These are phyloP conservation scores for Cutaneotrichosporon spelunceum DNA, from an alignment of 1,284 basidiomycete species.

Conservation along the genomic window DNA sequence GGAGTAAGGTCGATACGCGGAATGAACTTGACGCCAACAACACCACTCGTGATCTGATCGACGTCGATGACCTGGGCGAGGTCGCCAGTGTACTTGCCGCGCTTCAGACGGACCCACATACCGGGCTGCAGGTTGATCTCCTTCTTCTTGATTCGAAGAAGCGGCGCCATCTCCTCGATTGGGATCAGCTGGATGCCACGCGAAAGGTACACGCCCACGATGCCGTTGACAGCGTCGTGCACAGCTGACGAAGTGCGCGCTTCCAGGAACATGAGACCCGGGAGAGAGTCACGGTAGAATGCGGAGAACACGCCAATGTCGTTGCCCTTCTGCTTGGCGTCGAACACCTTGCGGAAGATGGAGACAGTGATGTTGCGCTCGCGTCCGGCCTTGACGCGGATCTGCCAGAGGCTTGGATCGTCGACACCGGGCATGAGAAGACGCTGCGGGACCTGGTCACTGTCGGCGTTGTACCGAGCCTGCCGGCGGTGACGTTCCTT, in stretches of 20 bases:
- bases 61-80: conserved; percentile 93
- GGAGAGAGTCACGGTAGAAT: conserved; percentile 91
- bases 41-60: conserved; percentile 73
- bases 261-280: conserved; percentile 94
- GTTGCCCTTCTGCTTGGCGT: conserved; percentile 53
- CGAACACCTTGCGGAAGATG: conserved; percentile 82
- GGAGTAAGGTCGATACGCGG: conserved; percentile 96
- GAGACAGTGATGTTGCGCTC: conserved; percentile 91
- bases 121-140: conserved; percentile 79
- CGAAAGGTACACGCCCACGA: conserved; percentile 81
- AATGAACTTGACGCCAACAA: conserved; percentile 84
- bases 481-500: conserved; percentile 73
- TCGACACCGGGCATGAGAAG: conserved; percentile 94
- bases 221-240: conserved; percentile 75
- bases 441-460: conserved; percentile 93
- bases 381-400: conserved; percentile 86
- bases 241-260: conserved; percentile 85
- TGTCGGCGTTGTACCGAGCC: conserved; percentile 76
- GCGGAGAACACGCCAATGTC: conserved; percentile 85
- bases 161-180: conserved; percentile 96
- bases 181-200: conserved; percentile 83
- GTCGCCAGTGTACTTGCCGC: conserved; percentile 92
- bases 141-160: conserved; percentile 93
- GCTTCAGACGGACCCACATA: conserved; percentile 91
- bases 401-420: conserved; percentile 93